Evolutionary conservation across 352 stramenopile genomes (phyloP).

Genomic region (Pilasporangium apinafurcum): DNA sequence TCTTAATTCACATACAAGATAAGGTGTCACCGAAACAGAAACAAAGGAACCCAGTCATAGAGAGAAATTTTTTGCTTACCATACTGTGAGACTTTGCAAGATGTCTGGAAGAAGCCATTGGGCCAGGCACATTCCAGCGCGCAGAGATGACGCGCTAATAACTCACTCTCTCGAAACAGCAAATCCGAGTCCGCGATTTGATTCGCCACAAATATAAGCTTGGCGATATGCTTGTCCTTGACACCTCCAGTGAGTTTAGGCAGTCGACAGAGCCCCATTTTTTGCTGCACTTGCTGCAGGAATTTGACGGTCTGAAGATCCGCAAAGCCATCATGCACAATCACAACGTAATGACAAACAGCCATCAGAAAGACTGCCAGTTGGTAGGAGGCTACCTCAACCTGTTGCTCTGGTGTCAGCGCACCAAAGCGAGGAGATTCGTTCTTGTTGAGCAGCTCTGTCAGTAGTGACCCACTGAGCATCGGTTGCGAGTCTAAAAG

Average conservation of each 20-base stretch:
- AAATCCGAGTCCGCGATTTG: conserved; percentile 22
- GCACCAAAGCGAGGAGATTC: conserved; percentile 46
- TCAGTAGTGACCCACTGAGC: conserved; percentile 51
- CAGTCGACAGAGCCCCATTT: conserved; percentile 47
- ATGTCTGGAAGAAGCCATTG: conserved; percentile 8
- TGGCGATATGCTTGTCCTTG: conserved; percentile 44
- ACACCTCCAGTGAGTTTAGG: conserved; percentile 47
- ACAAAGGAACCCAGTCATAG: too few species aligned
- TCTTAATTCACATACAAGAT: too few species aligned
- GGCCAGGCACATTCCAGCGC: conserved; percentile 30
- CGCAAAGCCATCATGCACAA: conserved; percentile 46
- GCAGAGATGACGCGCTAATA: conserved; percentile 23
- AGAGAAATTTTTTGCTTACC: too few species aligned
- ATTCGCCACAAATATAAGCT: conserved; percentile 59
- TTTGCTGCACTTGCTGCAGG: conserved; percentile 38
- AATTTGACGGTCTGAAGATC: conserved; percentile 34
- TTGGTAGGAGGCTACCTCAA: conserved; percentile 54
- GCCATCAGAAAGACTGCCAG: conserved; percentile 60
- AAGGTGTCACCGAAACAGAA: too few species aligned
- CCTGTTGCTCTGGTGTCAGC: conserved; percentile 54
- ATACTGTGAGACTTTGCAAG: background rate
- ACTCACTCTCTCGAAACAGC: conserved; percentile 20
- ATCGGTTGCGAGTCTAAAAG: conserved; percentile 66
- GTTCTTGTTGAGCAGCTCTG: conserved; percentile 34
- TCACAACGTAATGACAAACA: conserved; percentile 73